These are phyloP conservation scores for Euphorbia peplus DNA, from an alignment of 345 rosid genomes.

Conservation along the genomic window DNA sequence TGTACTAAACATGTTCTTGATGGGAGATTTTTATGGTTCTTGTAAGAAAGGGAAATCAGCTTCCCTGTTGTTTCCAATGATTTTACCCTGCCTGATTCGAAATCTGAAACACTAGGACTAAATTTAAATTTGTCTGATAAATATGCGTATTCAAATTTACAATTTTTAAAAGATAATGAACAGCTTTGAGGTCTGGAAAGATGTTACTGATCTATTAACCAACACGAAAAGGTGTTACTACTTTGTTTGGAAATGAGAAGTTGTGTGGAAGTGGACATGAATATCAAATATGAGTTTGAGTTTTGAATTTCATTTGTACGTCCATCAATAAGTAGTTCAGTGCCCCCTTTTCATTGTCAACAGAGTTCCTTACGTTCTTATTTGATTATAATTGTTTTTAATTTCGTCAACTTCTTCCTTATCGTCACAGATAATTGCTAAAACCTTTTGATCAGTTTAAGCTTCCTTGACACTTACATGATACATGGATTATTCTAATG, in stretches of 20 bases:
- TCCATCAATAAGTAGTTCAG: not conserved
- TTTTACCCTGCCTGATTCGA: not conserved
- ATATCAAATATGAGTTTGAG: not conserved
- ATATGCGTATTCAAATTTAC: not conserved
- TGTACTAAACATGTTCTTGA: not conserved
- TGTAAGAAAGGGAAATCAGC: not conserved
- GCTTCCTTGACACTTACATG: not conserved
- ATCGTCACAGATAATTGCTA: too few species aligned
- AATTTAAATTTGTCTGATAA: not conserved
- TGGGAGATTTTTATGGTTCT: not conserved
- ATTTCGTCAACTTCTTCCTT: not conserved
- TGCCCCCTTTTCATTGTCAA: not conserved
- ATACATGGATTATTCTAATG: not conserved
- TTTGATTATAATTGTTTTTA: not conserved
- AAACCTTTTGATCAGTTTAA: too few species aligned
- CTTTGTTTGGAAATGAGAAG: not conserved
- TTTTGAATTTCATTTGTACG: conserved; percentile 1
- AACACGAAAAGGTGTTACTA: too few species aligned
- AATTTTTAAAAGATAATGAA: not conserved
- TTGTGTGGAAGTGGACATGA: too few species aligned
- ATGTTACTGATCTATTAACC: not conserved
- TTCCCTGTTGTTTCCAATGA: not conserved
- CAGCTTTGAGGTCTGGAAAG: not conserved
- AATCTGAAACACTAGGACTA: not conserved
- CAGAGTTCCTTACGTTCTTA: not conserved